Evolutionary conservation across 805 yeast species (phyloP), one percentile per base, ranked within the genome.

Genomic region (Candida caryicola): DNA sequence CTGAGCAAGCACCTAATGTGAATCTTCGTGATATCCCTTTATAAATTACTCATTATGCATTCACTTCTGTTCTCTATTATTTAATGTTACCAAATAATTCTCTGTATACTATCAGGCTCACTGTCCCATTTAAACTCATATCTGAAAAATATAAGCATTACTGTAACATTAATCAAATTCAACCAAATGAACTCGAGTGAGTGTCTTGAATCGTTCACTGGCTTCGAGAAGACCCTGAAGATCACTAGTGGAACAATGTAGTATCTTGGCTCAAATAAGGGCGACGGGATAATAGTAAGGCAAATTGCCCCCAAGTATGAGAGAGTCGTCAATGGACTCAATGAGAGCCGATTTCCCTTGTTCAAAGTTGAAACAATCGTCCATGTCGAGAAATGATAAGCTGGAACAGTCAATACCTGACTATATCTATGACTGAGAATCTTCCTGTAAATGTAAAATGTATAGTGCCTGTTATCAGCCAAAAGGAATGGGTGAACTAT

Each of bases 381-480:
- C 66, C 69, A 72, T 1, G 66, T 56, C 32, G 69, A 62, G 45
- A 83, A 82, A 60, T 87, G 95, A 56, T 90, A 89, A 0, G 80
- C 59, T 3, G 95, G 89, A 1, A 82, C 69, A 4, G 77, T 49
- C 40, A 72, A 65, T 37, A 76, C 66, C 14, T 77, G 67, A 39
- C 73, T 70, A 40, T 71, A 58, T 23, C 60, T 66, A 16, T 69
- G 63, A 47, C 76, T 62, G 31, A 91, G 74, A 18, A 93, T 51
- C 41, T 74, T 76, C 40, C 80, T 77, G 77, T 85, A 86, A 26
- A 93, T 62, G 60, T 93, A 93, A 58, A 93, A 93, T 0, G 95
- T 81, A 57, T 81, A 88, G 60, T 93, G 99, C 51, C 99, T 77
- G 64, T 93, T 93, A 59, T 93, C 99, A 0, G 98, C 95, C 31